Conservation (phyloP, 2,329 filamentous ascomycete species). For the Teratosphaeria pseudoeucalypti region DNA sequence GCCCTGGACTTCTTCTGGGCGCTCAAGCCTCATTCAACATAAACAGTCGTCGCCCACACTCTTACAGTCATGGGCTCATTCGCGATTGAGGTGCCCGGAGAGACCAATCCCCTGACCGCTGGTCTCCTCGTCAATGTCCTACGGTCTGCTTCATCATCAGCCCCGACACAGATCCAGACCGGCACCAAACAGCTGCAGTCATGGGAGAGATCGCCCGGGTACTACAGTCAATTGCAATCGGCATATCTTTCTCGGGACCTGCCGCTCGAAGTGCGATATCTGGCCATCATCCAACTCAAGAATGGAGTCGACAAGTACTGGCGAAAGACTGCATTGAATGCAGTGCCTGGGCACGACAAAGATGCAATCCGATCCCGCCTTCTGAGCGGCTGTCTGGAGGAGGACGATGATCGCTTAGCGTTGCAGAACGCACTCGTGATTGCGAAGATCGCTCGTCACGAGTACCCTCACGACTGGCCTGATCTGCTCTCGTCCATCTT, state of each 20-base stretch:
- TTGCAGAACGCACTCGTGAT: slow-evolving; percentile 80
- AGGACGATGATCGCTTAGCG: slow-evolving; percentile 64
- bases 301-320: slow-evolving; percentile 92
- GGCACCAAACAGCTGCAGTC: slow-evolving; percentile 42
- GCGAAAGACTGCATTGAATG: slow-evolving; percentile 66
- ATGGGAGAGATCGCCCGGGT: slow-evolving; percentile 40
- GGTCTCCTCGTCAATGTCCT: slow-evolving; percentile 39
- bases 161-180: slow-evolving; percentile 40
- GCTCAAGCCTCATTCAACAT: not conserved
- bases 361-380: slow-evolving; percentile 62
- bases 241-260: slow-evolving; percentile 72
- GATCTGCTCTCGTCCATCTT: slow-evolving; percentile 46
- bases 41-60: not conserved
- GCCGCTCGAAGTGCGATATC: slow-evolving; percentile 68
- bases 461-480: slow-evolving; percentile 79
- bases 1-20: not conserved
- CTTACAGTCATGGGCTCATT: slow-evolving; percentile 16
- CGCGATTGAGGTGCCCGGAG: slow-evolving; percentile 63
- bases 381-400: slow-evolving; percentile 65
- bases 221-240: slow-evolving; percentile 43
- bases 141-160: slow-evolving; percentile 36
- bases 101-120: slow-evolving; percentile 53
- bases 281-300: slow-evolving; percentile 88
- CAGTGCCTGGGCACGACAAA: slow-evolving; percentile 61
- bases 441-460: slow-evolving; percentile 79